Base-by-base conservation (phyloP, 768 basidiomycete genomes). In the Auriculariales sp. region DNA sequence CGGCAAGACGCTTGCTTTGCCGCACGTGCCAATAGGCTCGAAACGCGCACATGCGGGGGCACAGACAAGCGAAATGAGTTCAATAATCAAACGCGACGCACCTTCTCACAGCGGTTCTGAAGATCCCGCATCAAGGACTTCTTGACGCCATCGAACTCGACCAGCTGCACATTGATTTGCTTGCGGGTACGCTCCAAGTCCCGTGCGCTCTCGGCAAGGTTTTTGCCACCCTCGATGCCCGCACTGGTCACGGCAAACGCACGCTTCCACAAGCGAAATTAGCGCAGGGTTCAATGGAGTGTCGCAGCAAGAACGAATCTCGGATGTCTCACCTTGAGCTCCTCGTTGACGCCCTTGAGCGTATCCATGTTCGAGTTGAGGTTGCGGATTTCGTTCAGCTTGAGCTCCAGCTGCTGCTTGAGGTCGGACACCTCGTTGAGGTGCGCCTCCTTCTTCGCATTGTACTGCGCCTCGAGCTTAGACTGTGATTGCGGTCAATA, bases 41-140 rank as follows among this genome's bases (percentile, higher is more conserved):
- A n/a, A n/a, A n/a, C n/a, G n/a, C n/a, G n/a, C n/a, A n/a, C n/a
- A n/a, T n/a, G n/a, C 24, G 25, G 27, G 11, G 34, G 12, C 47
- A 39, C 35, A 17, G 14, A 33, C 33, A 44, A 36, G 44, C 12
- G 14, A 29, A n/a, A 2, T 4, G 32, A 2, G 3, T 9, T 22
- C 10, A 19, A 22, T 6, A 46, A 35, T 32, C 9, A 50, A 28
- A 31, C 33, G 17, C 19, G 3, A 57, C 66, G 54, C 48, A 89
- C 93, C 82, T 98, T 98, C 73, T 99, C 95, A 64, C 95, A 99
- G 27, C 95, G 92, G 65, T 99, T 97, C 70, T 97, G 94, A 58
- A 99, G 68, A 71, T 99, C 95, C 31, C 91, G 83, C 88, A 99
- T 95, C 54, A 99, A 77, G 45, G 88, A 94, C 71, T 95, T 94